Conservation (phyloP, 208 protist genomes). For the Borovskyia barvae region DNA sequence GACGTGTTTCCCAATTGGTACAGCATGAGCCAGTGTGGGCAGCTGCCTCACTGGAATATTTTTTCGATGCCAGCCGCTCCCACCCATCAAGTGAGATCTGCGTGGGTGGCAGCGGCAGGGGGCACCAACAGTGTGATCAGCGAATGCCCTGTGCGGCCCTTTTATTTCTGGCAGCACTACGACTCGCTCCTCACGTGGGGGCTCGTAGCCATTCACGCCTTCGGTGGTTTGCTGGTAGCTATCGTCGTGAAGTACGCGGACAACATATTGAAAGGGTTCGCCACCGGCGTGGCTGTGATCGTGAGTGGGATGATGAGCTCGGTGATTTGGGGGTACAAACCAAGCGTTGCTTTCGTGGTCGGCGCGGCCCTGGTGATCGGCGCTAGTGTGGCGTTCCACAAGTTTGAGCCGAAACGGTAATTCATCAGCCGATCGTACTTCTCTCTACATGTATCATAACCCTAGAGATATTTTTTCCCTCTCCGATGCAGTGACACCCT, state of each 20-base stretch:
- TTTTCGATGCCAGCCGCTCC: slow-evolving; percentile 1
- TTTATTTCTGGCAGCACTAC: slow-evolving; percentile 70
- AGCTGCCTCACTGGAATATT: slow-evolving; percentile 35
- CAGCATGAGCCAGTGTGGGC: slow-evolving; percentile 8
- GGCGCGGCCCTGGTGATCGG: slow-evolving; percentile 54
- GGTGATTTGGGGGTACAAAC: slow-evolving; percentile 47
- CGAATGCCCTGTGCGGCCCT: slow-evolving; percentile 33
- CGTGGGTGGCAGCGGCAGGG: background rate
- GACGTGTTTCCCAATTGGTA: slow-evolving; percentile 54
- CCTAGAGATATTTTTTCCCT: too few relatives aligned
- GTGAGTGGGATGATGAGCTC: slow-evolving; percentile 65
- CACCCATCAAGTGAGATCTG: too few relatives aligned
- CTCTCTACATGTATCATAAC: too few relatives aligned
- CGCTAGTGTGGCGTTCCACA: slow-evolving; percentile 61
- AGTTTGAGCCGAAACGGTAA: slow-evolving; percentile 39
- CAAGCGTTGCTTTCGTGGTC: slow-evolving; percentile 38
- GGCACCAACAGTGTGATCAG: background rate
- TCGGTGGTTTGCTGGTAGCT: slow-evolving; percentile 79
- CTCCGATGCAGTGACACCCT: too few relatives aligned
- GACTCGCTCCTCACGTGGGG: slow-evolving; percentile 48
- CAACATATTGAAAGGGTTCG: slow-evolving; percentile 87
- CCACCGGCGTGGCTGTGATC: slow-evolving; percentile 73
- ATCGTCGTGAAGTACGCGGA: slow-evolving; percentile 85
- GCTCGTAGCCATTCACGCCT: slow-evolving; percentile 68
- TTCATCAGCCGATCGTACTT: too few relatives aligned